phyloP scores from a whole-genome alignment of 2,329 filamentous ascomycete genomes.

The Peltaster fructicola region DNA sequence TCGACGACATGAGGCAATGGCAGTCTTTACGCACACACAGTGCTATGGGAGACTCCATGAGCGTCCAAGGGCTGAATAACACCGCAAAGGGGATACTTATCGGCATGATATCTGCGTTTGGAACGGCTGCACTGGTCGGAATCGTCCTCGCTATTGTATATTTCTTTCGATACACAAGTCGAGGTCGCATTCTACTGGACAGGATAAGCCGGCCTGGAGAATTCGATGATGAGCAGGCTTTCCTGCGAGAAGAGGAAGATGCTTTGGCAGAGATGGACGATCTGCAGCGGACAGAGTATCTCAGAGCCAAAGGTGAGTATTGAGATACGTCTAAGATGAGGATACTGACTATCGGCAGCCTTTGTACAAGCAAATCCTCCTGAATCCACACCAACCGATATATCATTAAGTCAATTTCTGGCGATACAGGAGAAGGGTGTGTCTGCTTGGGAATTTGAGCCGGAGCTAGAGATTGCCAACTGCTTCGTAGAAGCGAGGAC shows the following conservation, averaged over 20 bases:
- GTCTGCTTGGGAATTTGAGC: constrained; percentile 99
- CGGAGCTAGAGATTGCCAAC: constrained; percentile 96
- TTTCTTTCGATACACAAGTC: constrained; percentile 79
- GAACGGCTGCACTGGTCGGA: constrained; percentile 70
- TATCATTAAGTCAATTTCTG: constrained; percentile 90
- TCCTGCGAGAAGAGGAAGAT: constrained; percentile 82
- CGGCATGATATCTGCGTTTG: constrained; percentile 84
- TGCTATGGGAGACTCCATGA: neutral
- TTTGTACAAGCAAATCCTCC: constrained; percentile 89
- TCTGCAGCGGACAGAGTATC: constrained; percentile 71
- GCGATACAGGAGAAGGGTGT: constrained; percentile 98
- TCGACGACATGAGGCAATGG: constrained; percentile 1
- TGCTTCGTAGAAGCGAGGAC: constrained; percentile 94
- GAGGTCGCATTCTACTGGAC: constrained; percentile 82
- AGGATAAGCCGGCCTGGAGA: constrained; percentile 84
- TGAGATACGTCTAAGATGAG: constrained; percentile 1
- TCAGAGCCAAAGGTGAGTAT: constrained; percentile 74
- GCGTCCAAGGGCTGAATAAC: constrained; percentile 13
- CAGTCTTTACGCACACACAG: constrained; percentile 1
- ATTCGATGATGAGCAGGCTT: constrained; percentile 94
- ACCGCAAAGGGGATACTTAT: constrained; percentile 69
- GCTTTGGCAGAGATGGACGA: constrained; percentile 94
- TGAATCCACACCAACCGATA: constrained; percentile 89
- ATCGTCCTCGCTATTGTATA: constrained; percentile 68
- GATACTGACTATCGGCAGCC: constrained; percentile 36